Conservation (phyloP, 352 stramenopile species). For the Aphanomyces stellatus region DNA sequence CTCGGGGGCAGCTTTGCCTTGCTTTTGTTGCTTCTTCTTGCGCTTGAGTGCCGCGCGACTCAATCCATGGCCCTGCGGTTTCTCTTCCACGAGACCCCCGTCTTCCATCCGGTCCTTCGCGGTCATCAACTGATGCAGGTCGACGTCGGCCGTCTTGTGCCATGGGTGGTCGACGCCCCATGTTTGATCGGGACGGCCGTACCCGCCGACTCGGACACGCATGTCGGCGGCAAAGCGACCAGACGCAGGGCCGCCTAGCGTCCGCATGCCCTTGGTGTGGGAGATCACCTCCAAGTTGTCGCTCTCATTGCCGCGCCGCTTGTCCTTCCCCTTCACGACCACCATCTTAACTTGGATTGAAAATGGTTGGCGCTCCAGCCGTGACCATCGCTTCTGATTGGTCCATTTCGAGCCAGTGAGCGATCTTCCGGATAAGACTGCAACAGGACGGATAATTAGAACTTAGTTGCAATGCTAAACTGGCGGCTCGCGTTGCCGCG, state of each 20-base stretch:
- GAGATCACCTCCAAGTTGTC: slow-evolving; percentile 56
- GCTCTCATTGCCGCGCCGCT: slow-evolving; percentile 50
- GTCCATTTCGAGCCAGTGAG: neutral
- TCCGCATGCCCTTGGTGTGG: slow-evolving; percentile 57
- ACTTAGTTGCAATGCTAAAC: no score
- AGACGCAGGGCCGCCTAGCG: slow-evolving; percentile 26
- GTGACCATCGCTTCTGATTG: neutral
- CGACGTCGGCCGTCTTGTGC: slow-evolving; percentile 46
- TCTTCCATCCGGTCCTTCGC: slow-evolving; percentile 63
- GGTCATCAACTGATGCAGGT: slow-evolving; percentile 34
- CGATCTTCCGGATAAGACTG: no score
- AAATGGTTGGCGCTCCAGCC: neutral
- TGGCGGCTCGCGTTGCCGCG: no score
- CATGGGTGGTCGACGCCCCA: slow-evolving; percentile 72
- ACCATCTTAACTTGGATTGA: slow-evolving; percentile 41
- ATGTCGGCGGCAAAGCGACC: slow-evolving; percentile 74
- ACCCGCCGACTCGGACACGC: slow-evolving; percentile 57
- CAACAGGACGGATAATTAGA: no score
- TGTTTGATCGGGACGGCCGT: slow-evolving; percentile 67
- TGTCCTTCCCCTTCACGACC: slow-evolving; percentile 60
- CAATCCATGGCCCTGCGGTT: slow-evolving; percentile 33
- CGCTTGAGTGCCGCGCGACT: slow-evolving; percentile 73
- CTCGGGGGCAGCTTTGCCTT: slow-evolving; percentile 32
- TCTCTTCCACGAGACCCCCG: slow-evolving; percentile 27
- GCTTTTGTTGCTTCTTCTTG: slow-evolving; percentile 71